Evolutionary conservation across 306 rosid genomes (phyloP).

Genomic region (Cucurbita argyrosperma): DNA sequence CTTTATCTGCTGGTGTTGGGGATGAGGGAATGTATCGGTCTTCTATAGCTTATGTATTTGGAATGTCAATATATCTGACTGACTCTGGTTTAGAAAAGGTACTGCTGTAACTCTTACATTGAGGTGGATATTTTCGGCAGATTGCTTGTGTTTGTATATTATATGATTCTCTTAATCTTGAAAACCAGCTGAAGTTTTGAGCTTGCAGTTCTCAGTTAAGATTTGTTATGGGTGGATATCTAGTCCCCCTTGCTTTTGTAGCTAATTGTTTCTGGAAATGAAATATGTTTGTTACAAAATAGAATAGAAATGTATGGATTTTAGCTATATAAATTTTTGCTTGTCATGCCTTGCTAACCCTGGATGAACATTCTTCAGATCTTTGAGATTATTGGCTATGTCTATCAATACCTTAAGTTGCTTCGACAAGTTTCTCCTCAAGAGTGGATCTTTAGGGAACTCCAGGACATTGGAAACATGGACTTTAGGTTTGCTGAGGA

Average conservation of each 20-base stretch:
- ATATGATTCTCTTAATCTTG: constrained; percentile 6
- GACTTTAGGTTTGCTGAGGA: constrained; percentile 91
- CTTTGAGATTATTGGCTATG: constrained; percentile 64
- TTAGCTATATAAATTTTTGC: neutral
- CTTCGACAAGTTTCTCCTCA: constrained; percentile 59
- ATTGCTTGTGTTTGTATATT: neutral
- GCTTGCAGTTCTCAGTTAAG: constrained; percentile 8
- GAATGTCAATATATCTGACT: constrained; percentile 72
- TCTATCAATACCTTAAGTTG: constrained; percentile 74
- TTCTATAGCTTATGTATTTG: constrained; percentile 58
- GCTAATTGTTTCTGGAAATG: neutral
- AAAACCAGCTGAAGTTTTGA: constrained; percentile 11
- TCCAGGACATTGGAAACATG: constrained; percentile 87
- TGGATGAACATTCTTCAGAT: constrained; percentile 32
- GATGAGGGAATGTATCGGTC: constrained; percentile 75
- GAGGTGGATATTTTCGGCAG: neutral
- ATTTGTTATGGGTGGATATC: neutral
- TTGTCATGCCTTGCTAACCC: constrained; percentile 4
- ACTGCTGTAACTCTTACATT: neutral
- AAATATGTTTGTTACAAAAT: neutral
- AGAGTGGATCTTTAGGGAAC: constrained; percentile 94
- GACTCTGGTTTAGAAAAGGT: constrained; percentile 93
- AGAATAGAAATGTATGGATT: neutral
- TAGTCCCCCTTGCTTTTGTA: neutral
- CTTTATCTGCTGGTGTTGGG: constrained; percentile 78